Evolutionary conservation across 306 rosid genomes (phyloP).

Genomic region (Alnus rubra): DNA sequence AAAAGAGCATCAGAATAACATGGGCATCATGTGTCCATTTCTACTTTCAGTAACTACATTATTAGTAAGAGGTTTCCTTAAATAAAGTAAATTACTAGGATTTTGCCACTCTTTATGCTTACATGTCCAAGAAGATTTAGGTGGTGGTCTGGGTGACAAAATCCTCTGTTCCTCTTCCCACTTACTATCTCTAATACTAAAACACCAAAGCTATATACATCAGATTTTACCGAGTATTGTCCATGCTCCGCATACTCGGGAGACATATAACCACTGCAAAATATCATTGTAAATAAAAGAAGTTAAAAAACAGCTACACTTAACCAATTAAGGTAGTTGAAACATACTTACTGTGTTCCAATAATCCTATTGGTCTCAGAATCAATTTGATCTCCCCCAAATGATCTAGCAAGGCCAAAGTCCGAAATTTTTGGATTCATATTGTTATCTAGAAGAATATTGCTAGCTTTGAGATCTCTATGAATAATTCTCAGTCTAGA

Average conservation of each 20-base stretch:
- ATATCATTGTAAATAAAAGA: not conserved
- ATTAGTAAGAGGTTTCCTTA: not conserved
- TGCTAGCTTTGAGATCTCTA: constrained; percentile 53
- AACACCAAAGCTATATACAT: constrained; percentile 54
- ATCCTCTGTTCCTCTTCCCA: constrained; percentile 51
- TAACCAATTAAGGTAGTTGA: not conserved
- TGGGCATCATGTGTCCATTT: not conserved
- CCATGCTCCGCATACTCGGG: constrained; percentile 48
- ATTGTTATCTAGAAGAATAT: constrained; percentile 45
- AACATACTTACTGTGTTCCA: constrained; percentile 53
- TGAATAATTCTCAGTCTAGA: constrained; percentile 36
- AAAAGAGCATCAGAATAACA: not conserved
- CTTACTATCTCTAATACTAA: constrained; percentile 49
- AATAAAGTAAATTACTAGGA: not conserved
- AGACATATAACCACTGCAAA: constrained; percentile 50
- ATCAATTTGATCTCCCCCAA: constrained; percentile 47
- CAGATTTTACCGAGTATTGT: constrained; percentile 39
- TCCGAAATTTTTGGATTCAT: constrained; percentile 66
- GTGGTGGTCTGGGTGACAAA: constrained; percentile 24
- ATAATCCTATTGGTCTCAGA: constrained; percentile 45
- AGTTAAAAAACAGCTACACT: not conserved
- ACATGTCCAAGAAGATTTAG: constrained; percentile 56
- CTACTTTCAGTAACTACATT: no score
- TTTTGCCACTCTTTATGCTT: constrained; percentile 2
- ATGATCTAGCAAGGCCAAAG: constrained; percentile 53